Conservation (phyloP, 768 basidiomycete genomes). For the Royoungia palumana region DNA sequence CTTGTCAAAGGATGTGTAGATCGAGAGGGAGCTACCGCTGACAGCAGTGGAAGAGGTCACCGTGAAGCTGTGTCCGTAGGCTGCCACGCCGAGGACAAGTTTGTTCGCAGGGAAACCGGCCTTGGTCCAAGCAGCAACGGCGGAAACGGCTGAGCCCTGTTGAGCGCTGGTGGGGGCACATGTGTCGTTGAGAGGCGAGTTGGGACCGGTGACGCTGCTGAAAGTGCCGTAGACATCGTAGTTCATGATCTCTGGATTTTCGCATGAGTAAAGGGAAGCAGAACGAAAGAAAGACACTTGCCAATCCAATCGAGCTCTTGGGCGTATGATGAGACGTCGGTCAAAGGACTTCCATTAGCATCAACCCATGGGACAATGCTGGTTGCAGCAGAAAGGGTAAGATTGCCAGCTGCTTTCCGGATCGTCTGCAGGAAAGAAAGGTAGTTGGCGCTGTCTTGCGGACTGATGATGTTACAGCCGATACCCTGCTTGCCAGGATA, state of each 20-base stretch:
- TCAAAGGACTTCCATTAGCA: conserved; percentile 49
- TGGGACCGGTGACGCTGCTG: conserved; percentile 63
- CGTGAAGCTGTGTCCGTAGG: conserved; percentile 77
- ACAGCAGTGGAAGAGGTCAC: conserved; percentile 25
- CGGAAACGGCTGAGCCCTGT: conserved; percentile 71
- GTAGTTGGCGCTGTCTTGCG: conserved; percentile 74
- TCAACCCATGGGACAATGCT: conserved; percentile 65
- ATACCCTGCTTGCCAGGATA: conserved; percentile 71
- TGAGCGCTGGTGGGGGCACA: conserved; percentile 61
- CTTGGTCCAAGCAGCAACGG: conserved; percentile 67
- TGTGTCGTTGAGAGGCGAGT: conserved; percentile 77
- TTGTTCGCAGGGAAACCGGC: conserved; percentile 72
- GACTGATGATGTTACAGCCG: conserved; percentile 61
- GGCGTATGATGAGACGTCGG: conserved; percentile 65
- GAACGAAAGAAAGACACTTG: conserved; percentile 23
- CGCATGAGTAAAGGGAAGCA: conserved; percentile 4
- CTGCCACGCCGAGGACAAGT: conserved; percentile 81
- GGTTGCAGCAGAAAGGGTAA: conserved; percentile 73
- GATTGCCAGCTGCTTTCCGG: conserved; percentile 49
- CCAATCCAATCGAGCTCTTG: conserved; percentile 70
- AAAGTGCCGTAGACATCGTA: conserved; percentile 63
- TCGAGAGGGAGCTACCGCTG: conserved; percentile 29
- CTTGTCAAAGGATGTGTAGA: conserved; percentile 52
- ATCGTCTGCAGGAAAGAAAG: conserved; percentile 73
- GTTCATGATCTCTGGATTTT: conserved; percentile 59